Conservation (phyloP, 768 basidiomycete species). For the Leccinum ochraceum region DNA sequence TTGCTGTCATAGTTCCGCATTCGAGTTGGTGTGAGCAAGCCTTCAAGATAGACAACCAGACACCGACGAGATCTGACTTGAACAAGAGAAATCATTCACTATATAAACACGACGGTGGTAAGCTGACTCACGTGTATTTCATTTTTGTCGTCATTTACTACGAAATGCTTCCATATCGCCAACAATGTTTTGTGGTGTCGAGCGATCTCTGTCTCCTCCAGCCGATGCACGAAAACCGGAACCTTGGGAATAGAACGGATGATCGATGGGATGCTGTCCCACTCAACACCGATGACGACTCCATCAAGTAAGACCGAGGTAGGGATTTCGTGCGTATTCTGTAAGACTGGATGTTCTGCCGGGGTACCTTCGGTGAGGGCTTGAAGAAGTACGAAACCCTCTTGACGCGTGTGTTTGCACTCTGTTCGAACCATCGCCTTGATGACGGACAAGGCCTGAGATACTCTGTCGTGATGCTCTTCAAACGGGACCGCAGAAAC, state of each 20-base stretch:
- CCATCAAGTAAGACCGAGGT: constrained; percentile 47
- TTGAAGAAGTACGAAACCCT: constrained; percentile 38
- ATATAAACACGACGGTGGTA: background rate
- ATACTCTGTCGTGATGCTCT: constrained; percentile 27
- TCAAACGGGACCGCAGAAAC: background rate
- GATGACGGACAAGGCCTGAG: constrained; percentile 40
- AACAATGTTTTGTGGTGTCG: constrained; percentile 41
- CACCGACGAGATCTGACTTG: constrained; percentile 42
- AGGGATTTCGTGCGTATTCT: constrained; percentile 25
- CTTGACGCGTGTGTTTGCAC: constrained; percentile 28
- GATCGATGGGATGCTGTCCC: constrained; percentile 26
- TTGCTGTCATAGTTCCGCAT: constrained; percentile 34
- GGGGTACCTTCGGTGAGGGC: constrained; percentile 34
- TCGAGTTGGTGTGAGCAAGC: constrained; percentile 46
- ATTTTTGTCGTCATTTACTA: constrained; percentile 18
- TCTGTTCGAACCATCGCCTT: constrained; percentile 38
- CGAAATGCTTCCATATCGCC: constrained; percentile 38
- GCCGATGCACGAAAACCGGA: constrained; percentile 30
- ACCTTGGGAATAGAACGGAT: constrained; percentile 31
- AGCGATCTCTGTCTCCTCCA: constrained; percentile 41
- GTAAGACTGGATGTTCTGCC: constrained; percentile 6
- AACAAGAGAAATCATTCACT: constrained; percentile 6
- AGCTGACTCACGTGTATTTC: constrained; percentile 29
- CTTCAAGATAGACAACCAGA: constrained; percentile 62
- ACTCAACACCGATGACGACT: constrained; percentile 34